Base-by-base conservation (phyloP, 208 protist species). In the Crithidia expoeki region DNA sequence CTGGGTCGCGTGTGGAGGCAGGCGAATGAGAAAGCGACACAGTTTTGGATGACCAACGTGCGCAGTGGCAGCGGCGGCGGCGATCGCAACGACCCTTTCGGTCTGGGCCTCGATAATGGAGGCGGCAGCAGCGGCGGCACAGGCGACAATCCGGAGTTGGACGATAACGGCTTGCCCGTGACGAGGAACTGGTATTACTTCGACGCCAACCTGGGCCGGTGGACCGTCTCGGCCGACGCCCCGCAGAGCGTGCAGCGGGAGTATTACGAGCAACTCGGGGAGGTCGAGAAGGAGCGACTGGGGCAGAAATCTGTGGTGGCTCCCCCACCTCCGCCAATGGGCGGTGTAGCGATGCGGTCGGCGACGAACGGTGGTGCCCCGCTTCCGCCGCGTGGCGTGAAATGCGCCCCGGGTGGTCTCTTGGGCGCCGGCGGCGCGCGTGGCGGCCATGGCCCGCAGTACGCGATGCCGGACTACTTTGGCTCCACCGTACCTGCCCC, bases 131-230 rank as follows among this genome's bases (percentile, higher is more conserved):
- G 33, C 23, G 63, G 53, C 36, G 59, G n/a, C 33, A 56, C 55
- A n/a, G 79, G 72, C 17, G 74, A 80, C 27, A 74, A 57, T 53
- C 76, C 80, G 3, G 84, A 93, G 67, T 30, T 96, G 36, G 91
- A 96, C 50, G 91, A 89, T 67, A 87, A 93, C 51, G 91, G 91
- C 11, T 76, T 96, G 19, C 91, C 91, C 9, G 64, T 94, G 23
- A 81, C 83, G 12, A 86, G 82, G 62, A 90, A 96, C 51, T 96
- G 88, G 86, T 96, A 93, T 61, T 93, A 89, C 79, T 96, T 74
- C 46, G 84, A 96, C 72, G 69, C 72, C 40, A 64, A 76, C 38
- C 70, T 93, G 12, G 79, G 83, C 44, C 85, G 88, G 55, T 96
- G 91, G 88, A 83, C 84, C 21, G 88, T 94, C 14, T 85, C 77